phyloP scores from a whole-genome alignment of 495 filamentous ascomycete species.

The Mytilinidion resinicola region DNA sequence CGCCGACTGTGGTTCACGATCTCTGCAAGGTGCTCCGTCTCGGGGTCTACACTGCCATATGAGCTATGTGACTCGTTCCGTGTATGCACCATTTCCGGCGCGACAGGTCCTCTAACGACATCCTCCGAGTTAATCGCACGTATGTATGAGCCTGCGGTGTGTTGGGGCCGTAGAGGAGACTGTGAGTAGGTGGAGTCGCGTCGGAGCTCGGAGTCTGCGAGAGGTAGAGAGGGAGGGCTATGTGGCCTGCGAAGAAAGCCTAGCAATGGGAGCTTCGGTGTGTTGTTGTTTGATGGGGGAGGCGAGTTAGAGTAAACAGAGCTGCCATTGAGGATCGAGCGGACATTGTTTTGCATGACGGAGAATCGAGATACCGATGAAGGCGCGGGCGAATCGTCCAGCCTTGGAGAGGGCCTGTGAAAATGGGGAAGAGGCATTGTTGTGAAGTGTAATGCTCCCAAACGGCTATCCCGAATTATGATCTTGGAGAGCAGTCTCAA shows the following conservation, averaged over 20 bases:
- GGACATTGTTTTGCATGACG: slow-evolving; percentile 19
- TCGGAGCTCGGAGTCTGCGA: slow-evolving; percentile 5
- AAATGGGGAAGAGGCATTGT: not conserved
- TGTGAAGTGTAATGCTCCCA: not conserved
- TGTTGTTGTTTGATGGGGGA: slow-evolving; percentile 17
- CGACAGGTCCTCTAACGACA: slow-evolving; percentile 5
- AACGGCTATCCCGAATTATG: not conserved
- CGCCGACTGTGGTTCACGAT: slow-evolving; percentile 1
- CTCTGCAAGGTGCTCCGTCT: slow-evolving; percentile 17
- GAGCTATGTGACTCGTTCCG: not conserved
- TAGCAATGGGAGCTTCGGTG: slow-evolving; percentile 23
- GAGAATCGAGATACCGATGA: slow-evolving; percentile 14
- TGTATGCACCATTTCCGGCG: not conserved
- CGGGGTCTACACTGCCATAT: slow-evolving; percentile 17
- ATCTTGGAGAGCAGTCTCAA: not conserved
- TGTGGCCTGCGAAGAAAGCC: slow-evolving; percentile 23
- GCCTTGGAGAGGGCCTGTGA: not conserved
- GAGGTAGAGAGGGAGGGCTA: slow-evolving; percentile 8
- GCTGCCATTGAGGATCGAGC: slow-evolving; percentile 27
- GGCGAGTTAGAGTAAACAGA: slow-evolving; percentile 25
- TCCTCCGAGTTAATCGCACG: slow-evolving; percentile 12
- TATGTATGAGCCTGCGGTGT: slow-evolving; percentile 26
- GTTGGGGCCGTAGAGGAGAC: slow-evolving; percentile 22
- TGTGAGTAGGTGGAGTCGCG: slow-evolving; percentile 21
- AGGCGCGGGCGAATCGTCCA: slow-evolving; percentile 16